A percentile compares a stretch with the other conserved stretches of the same genome.
These are phyloP conservation scores for Lunularia cruciata DNA, from an alignment of 225 moss, liverwort and hornwort genomes.

Conservation along the genomic window DNA sequence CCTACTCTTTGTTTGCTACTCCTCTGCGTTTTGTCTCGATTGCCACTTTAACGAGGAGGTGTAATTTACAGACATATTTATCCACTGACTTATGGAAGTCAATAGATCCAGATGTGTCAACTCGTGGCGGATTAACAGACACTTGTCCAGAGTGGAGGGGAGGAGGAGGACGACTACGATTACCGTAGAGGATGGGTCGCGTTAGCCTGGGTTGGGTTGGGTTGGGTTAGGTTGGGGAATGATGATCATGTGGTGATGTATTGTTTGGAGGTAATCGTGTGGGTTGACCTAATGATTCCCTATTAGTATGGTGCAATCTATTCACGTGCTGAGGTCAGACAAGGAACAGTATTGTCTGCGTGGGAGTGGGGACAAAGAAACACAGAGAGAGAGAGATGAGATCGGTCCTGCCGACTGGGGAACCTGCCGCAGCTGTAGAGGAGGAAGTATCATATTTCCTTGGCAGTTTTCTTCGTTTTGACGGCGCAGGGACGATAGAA, in stretches of 20 bases:
- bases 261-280: neutral
- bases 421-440: no score
- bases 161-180: neutral
- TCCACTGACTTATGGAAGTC: no score
- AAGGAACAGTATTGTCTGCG: neutral
- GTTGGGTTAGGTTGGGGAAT: neutral
- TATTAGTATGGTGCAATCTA: neutral
- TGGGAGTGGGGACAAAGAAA: constrained; percentile 1
- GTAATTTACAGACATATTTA: neutral
- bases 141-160: neutral
- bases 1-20: no score
- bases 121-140: no score
- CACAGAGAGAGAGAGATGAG: no score
- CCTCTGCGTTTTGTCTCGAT: no score
- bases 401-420: neutral
- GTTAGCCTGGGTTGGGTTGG: neutral
- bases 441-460: no score
- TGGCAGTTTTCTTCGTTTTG: neutral
- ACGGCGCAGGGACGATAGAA: neutral
- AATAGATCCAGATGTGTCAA: no score
- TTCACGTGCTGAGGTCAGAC: constrained; percentile 9
- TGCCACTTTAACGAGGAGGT: neutral
- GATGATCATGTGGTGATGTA: neutral
- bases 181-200: no score
- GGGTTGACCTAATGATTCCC: neutral